A percentile compares a stretch with the other conserved stretches of the same genome.
Conservation (phyloP, 208 protist genomes). For the Leishmania tropica region DNA sequence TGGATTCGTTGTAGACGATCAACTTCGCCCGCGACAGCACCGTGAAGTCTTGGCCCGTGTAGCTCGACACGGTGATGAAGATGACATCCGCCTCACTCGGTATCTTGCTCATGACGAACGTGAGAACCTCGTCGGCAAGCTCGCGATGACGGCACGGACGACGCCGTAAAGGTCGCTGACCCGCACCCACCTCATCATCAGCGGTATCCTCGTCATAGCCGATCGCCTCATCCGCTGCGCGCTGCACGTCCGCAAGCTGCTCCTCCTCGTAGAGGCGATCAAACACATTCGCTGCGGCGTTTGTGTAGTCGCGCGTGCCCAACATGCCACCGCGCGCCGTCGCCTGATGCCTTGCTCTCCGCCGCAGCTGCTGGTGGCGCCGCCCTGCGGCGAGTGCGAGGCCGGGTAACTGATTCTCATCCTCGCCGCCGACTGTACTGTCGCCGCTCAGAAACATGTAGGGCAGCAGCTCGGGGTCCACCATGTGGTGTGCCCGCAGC, state of each 20-base stretch:
- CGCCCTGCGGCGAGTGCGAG: constrained; percentile 56
- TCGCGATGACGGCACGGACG: constrained; percentile 31
- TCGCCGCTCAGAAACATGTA: constrained; percentile 89
- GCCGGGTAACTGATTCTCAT: constrained; percentile 72
- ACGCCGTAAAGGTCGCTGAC: constrained; percentile 1
- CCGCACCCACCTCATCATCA: constrained; percentile 19
- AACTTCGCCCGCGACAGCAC: constrained; percentile 41
- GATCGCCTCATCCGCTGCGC: constrained; percentile 37
- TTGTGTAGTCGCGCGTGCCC: constrained; percentile 33
- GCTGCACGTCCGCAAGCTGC: constrained; percentile 63
- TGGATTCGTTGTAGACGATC: constrained; percentile 71
- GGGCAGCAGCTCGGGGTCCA: constrained; percentile 59
- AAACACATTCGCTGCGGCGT: constrained; percentile 53
- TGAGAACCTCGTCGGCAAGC: constrained; percentile 75
- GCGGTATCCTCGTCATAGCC: constrained; percentile 32
- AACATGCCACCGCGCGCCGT: not conserved
- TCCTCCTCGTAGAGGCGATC: constrained; percentile 73
- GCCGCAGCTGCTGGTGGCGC: constrained; percentile 25
- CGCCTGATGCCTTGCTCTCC: not conserved
- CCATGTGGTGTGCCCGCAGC: constrained; percentile 40
- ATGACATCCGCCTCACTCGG: constrained; percentile 67
- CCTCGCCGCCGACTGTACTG: constrained; percentile 78
- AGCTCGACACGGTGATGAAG: constrained; percentile 79
- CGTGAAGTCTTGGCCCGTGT: constrained; percentile 75
- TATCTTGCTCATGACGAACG: constrained; percentile 79